Evolutionary conservation across 306 rosid genomes (phyloP), one percentile per base, ranked within the genome.

Genomic region (Prinsepia uniflora): DNA sequence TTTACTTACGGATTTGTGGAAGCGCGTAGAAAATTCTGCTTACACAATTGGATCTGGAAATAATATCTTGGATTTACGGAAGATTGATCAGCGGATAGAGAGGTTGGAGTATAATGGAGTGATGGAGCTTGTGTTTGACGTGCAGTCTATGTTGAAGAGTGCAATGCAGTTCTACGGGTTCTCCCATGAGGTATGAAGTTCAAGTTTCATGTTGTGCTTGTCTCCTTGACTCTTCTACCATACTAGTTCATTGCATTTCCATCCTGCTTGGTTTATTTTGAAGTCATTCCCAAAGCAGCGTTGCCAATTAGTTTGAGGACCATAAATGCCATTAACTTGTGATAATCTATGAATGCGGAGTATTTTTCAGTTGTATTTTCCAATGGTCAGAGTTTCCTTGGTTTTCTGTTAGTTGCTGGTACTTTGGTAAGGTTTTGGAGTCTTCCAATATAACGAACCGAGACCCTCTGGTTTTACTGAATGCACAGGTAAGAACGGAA

Each of bases 1-100:
- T 73, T 72, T 89, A 88, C 86, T 94, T 54, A 87, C 96, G 49
- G 97, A 86, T 78, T 79, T 94, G 77, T 94, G 97, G 98, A 94
- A 90, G 84, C 85, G 81, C 80, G 82, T 84, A 41, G 96, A 87
- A 68, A 90, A 77, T 77, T 84, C 96, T 80, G 88, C 90, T 49
- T 57, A 76, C 60, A 24, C 72, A 24, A 86, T 84, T 68, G 96
- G 90, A 72, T 77, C 84, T 8, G 86, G 86, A 80, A 86, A 83
- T 77, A 87, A 54, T 75, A 71, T 83, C 72, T 80, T 90, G 83
- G 96, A 94, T 87, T 67, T 94, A 46, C 81, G 84, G 61, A 89
- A 84, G 90, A 94, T 94, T 50, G 97, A 89, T 59, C 89, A 86
- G 82, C 90, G 97, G 60, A 84, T 89, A 66, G 97, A 94, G 76